Evolutionary conservation across 164 flowering plant species (phyloP), one percentile per base, ranked within the genome.

Genomic region (Stephania japonica): DNA sequence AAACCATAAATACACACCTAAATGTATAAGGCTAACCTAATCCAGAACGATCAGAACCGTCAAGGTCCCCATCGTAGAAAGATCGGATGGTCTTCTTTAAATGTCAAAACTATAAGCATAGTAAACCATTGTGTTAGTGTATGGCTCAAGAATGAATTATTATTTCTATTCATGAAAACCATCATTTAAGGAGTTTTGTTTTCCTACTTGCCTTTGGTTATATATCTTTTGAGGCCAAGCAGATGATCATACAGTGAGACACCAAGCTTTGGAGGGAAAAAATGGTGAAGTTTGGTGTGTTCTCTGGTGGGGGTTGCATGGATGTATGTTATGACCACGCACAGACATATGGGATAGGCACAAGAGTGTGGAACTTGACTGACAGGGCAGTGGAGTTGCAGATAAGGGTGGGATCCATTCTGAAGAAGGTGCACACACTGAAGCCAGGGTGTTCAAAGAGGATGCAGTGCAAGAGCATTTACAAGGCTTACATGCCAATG

Each of bases 391-490:
- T 91, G 53, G 96, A 92, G 75, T 74, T 92, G 75, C 98, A 92
- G 73, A 77, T 92, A 74, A 83, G 98, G 81, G 93, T 90, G 21
- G 96, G 96, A 59, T 91, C 96, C 1, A 79, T 91, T 68, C 72
- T 91, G 81, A 92, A 89, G 78, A 91, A 83, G 74, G 89, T 83
- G 47, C 89, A 91, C 72, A 86, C 85, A 0, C 42, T 92, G 77
- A 89, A 91, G 84, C 91, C 94, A 13, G 91, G 91, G 0, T 78
- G 78, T 8, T 92, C 93, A 25, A 92, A 91, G 85, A 86, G 88
- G 72, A 76, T 92, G 64, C 84, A 86, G 66, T 77, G 84, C 83
- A 91, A 89, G 84, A 81, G 77, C 80, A 89, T 91, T 21, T 89
- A 88, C 90, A 89, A 81, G 78, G 85, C 90, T 26, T 87, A 86